phyloP scores from a whole-genome alignment of 345 rosid species.

The Heritiera littoralis region DNA sequence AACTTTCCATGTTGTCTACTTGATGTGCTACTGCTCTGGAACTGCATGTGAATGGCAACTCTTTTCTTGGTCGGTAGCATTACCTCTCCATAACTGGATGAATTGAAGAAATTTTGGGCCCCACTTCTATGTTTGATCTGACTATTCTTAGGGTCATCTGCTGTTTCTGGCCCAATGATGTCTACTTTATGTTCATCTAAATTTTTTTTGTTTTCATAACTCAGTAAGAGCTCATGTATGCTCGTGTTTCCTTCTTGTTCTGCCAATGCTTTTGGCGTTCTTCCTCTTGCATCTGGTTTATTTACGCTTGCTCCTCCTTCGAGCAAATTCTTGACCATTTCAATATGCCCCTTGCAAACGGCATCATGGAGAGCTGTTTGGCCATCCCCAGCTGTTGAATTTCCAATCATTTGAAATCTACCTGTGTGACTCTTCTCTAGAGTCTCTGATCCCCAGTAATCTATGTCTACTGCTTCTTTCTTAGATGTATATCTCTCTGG shows the following conservation, averaged over 20 bases:
- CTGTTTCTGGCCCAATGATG: slow-evolving; percentile 37
- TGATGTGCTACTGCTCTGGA: slow-evolving; percentile 32
- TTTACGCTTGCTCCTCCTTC: slow-evolving; percentile 49
- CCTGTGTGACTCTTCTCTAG: slow-evolving; percentile 35
- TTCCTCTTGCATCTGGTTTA: slow-evolving; percentile 52
- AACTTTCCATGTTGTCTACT: slow-evolving; percentile 50
- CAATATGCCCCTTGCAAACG: slow-evolving; percentile 48
- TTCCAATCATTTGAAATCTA: slow-evolving; percentile 21
- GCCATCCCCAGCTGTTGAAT: slow-evolving; percentile 35
- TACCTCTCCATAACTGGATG: slow-evolving; percentile 27
- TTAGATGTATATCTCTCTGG: slow-evolving; percentile 29
- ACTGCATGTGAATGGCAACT: slow-evolving; percentile 74
- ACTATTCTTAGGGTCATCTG: slow-evolving; percentile 20
- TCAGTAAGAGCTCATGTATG: slow-evolving; percentile 50
- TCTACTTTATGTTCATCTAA: slow-evolving; percentile 54
- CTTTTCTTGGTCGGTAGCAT: slow-evolving; percentile 49
- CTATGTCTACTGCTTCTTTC: slow-evolving; percentile 24
- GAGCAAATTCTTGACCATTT: slow-evolving; percentile 55
- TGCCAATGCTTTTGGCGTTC: slow-evolving; percentile 55
- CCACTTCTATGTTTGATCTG: slow-evolving; percentile 31
- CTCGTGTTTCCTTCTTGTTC: slow-evolving; percentile 47
- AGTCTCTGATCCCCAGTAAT: slow-evolving; percentile 29
- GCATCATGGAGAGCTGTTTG: slow-evolving; percentile 57
- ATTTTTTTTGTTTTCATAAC: slow-evolving; percentile 42
- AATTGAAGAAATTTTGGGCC: slow-evolving; percentile 28